phyloP scores from a whole-genome alignment of 805 yeast species.

The Lipomyces spencermartinsiae region DNA sequence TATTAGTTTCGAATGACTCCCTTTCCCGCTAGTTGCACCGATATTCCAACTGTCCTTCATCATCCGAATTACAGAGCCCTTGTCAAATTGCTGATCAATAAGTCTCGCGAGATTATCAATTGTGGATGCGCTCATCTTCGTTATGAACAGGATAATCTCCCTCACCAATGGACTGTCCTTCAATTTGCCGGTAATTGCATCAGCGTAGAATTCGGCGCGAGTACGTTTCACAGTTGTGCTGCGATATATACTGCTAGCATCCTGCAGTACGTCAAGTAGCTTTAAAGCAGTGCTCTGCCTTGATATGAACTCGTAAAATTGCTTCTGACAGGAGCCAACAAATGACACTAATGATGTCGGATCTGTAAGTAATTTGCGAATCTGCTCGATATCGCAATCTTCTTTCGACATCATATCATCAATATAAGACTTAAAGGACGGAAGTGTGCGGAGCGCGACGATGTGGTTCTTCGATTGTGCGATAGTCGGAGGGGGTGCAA shows the following conservation, averaged over 20 bases:
- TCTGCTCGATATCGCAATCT: background rate
- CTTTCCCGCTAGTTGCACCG: constrained; percentile 6
- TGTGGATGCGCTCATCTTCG: constrained; percentile 16
- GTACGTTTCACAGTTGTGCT: constrained; percentile 8
- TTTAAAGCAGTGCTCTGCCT: background rate
- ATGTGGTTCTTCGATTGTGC: constrained; percentile 36
- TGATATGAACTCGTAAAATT: constrained; percentile 1
- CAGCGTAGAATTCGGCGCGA: constrained; percentile 23
- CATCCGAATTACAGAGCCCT: background rate
- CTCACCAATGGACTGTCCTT: constrained; percentile 10
- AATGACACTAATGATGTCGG: background rate
- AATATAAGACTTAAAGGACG: constrained; percentile 45
- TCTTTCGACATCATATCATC: background rate
- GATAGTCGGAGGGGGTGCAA: constrained; percentile 18
- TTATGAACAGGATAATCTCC: constrained; percentile 7
- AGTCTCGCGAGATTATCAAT: constrained; percentile 4
- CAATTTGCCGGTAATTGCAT: constrained; percentile 22
- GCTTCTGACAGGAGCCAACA: background rate
- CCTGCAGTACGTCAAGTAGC: constrained; percentile 10
- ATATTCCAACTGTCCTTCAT: constrained; percentile 22
- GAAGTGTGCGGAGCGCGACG: constrained; percentile 46
- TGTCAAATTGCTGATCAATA: constrained; percentile 11
- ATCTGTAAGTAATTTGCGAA: constrained; percentile 8
- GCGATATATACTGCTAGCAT: background rate
- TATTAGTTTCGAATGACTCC: constrained; percentile 17